phyloP scores from a whole-genome alignment of 352 stramenopile genomes.

The Pythium rishiriense region DNA sequence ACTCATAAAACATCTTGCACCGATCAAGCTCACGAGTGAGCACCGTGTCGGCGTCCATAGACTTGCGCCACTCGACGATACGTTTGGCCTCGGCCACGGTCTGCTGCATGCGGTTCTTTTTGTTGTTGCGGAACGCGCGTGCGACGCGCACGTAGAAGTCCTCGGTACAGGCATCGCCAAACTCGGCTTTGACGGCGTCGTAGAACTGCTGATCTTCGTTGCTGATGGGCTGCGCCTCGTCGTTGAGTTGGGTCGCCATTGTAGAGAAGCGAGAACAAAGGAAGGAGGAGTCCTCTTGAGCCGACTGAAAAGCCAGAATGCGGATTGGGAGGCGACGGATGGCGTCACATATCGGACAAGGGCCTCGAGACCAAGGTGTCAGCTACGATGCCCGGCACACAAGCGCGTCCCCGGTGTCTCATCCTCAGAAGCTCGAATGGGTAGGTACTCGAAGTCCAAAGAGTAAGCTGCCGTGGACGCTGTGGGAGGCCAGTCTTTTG shows the following conservation, averaged over 20 bases:
- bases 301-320: slow-evolving; percentile 19
- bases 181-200: slow-evolving; percentile 52
- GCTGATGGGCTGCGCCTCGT: slow-evolving; percentile 50
- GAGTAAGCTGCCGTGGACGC: too few species aligned
- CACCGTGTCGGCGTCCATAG: slow-evolving; percentile 47
- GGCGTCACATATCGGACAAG: background rate
- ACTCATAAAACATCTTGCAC: slow-evolving; percentile 66
- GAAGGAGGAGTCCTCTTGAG: background rate
- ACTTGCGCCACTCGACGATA: slow-evolving; percentile 59
- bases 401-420: background rate
- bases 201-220: slow-evolving; percentile 60
- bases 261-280: background rate
- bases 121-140: slow-evolving; percentile 58
- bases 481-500: background rate
- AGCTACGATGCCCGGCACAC: too few species aligned
- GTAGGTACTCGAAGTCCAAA: background rate
- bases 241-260: slow-evolving; percentile 30
- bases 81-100: slow-evolving; percentile 64
- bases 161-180: slow-evolving; percentile 55
- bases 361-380: background rate
- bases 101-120: slow-evolving; percentile 69
- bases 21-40: slow-evolving; percentile 52
- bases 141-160: slow-evolving; percentile 64
- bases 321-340: background rate
- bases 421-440: background rate